Conservation (phyloP, 225 moss, liverwort and hornwort species). For the Polytrichum formosum region DNA sequence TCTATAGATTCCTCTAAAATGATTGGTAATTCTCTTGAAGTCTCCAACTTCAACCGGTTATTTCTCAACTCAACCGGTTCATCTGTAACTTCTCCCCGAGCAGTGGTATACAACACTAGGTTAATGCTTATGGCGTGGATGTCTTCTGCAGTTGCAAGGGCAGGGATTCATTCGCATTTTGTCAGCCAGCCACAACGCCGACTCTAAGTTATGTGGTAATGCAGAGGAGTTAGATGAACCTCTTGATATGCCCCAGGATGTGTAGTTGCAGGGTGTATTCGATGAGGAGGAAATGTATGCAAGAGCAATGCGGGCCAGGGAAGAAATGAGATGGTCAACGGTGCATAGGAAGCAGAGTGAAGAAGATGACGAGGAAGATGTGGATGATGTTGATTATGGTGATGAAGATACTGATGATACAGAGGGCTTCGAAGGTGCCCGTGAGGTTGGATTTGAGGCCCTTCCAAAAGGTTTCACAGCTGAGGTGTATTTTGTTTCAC, state of each 20-base stretch:
- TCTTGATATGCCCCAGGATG: constrained; percentile 13
- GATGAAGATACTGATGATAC: constrained; percentile 34
- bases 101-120: too few species aligned
- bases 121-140: neutral
- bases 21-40: too few species aligned
- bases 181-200: constrained; percentile 40
- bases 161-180: constrained; percentile 47
- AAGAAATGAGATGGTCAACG: constrained; percentile 35
- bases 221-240: constrained; percentile 10
- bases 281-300: constrained; percentile 37
- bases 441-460: constrained; percentile 59
- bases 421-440: constrained; percentile 54
- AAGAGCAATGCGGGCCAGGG: constrained; percentile 43
- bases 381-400: constrained; percentile 12
- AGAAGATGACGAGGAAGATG: constrained; percentile 10
- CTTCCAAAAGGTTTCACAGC: constrained; percentile 84
- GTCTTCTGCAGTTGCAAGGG: constrained; percentile 33
- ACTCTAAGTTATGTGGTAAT: constrained; percentile 10
- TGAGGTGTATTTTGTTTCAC: constrained; percentile 47
- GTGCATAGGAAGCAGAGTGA: constrained; percentile 14
- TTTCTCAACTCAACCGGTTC: too few species aligned
- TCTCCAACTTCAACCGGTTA: too few species aligned
- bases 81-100: too few species aligned
- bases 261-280: constrained; percentile 2
- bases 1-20: too few species aligned